Percentiles rank a stretch among this genome's conserved stretches.
Evolutionary conservation across 306 rosid genomes (phyloP).

Genomic region (Prosopis cineraria): DNA sequence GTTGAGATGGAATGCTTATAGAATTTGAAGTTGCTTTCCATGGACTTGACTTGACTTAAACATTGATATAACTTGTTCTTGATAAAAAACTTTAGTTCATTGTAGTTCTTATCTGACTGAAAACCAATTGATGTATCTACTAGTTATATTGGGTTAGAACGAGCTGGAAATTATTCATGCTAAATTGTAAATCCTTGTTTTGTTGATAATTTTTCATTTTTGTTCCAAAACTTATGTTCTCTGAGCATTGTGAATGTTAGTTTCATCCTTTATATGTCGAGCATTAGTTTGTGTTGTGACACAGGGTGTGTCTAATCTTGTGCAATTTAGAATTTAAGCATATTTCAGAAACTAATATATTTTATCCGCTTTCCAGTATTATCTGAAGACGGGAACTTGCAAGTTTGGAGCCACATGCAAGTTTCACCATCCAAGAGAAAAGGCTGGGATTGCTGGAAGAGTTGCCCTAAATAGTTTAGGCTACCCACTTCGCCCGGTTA

Average conservation of each 20-base stretch:
- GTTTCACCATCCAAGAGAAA: constrained; percentile 97
- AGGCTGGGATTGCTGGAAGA: constrained; percentile 94
- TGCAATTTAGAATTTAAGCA: constrained; percentile 20
- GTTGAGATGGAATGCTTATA: constrained; percentile 14
- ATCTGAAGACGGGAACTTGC: constrained; percentile 70
- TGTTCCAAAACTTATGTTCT: neutral
- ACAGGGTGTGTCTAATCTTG: neutral
- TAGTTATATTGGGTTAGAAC: constrained; percentile 7
- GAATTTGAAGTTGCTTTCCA: constrained; percentile 11
- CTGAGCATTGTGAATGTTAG: constrained; percentile 14
- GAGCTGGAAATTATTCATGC: constrained; percentile 16
- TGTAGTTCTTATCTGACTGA: constrained; percentile 10
- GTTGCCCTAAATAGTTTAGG: constrained; percentile 87
- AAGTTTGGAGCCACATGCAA: constrained; percentile 99
- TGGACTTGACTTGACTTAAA: constrained; percentile 9
- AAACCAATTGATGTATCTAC: constrained; percentile 10
- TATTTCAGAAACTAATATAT: constrained; percentile 24
- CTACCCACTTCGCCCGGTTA: constrained; percentile 95
- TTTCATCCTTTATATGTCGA: constrained; percentile 10
- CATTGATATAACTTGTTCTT: constrained; percentile 4
- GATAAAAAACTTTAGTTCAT: constrained; percentile 10
- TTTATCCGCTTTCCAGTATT: constrained; percentile 69
- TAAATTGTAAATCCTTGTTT: constrained; percentile 26
- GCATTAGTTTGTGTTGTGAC: constrained; percentile 12
- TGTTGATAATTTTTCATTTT: constrained; percentile 5